Conservation (phyloP, 2,329 filamentous ascomycete species). For the Blumeria graminis region DNA sequence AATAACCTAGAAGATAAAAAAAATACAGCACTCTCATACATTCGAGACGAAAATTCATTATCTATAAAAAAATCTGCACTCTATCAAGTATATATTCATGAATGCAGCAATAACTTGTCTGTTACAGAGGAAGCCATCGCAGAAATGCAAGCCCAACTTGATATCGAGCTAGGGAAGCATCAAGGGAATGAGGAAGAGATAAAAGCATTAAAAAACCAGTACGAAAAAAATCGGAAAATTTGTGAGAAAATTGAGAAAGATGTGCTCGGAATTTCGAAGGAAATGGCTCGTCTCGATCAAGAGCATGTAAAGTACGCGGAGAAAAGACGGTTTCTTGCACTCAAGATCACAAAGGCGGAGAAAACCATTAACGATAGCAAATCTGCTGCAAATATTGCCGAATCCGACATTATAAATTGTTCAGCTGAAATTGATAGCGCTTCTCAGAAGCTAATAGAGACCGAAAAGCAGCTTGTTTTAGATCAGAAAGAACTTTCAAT, state of each 20-base stretch:
- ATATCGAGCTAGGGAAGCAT: constrained; percentile 76
- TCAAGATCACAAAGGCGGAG: constrained; percentile 86
- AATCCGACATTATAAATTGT: constrained; percentile 56
- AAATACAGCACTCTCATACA: constrained; percentile 69
- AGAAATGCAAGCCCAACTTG: constrained; percentile 73
- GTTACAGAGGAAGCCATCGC: constrained; percentile 74
- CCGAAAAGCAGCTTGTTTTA: constrained; percentile 51
- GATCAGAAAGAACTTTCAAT: constrained; percentile 62
- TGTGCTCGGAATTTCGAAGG: constrained; percentile 55
- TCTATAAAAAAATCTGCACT: constrained; percentile 71
- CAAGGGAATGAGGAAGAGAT: constrained; percentile 75
- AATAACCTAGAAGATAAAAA: constrained; percentile 87
- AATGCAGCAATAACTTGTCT: constrained; percentile 68
- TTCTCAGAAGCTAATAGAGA: constrained; percentile 43
- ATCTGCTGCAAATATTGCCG: constrained; percentile 47
- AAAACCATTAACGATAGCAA: constrained; percentile 63
- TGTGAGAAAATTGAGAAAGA: constrained; percentile 65
- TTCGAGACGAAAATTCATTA: constrained; percentile 84
- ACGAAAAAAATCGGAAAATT: constrained; percentile 61
- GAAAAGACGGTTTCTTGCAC: constrained; percentile 77
- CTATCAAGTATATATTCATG: constrained; percentile 75
- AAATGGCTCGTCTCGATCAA: constrained; percentile 83
- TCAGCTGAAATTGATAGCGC: constrained; percentile 55
- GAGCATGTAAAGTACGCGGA: constrained; percentile 95
- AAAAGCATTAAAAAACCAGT: constrained; percentile 66